Evolutionary conservation across 495 filamentous ascomycete species (phyloP).

Genomic region (Penicillium egyptiacum): DNA sequence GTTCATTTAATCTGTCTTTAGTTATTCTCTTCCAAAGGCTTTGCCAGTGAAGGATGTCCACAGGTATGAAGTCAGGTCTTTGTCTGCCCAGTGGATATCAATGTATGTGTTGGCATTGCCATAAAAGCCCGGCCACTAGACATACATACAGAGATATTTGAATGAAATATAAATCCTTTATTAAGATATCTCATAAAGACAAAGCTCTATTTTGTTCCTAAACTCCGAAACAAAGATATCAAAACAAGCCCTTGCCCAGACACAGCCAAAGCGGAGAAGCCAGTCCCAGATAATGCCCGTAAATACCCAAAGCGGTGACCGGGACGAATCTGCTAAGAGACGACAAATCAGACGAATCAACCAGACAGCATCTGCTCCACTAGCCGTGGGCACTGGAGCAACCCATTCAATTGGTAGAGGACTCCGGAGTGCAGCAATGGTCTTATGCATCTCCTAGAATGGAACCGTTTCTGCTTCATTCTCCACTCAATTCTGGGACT

Average conservation of each 20-base stretch:
- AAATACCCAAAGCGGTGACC: constrained; percentile 5
- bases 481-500: constrained; percentile 7
- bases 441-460: constrained; percentile 10
- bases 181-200: neutral
- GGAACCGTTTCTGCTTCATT: constrained; percentile 1
- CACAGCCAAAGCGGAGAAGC: neutral
- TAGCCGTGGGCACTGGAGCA: neutral
- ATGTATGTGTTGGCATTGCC: neutral
- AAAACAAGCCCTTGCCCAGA: neutral
- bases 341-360: neutral
- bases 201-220: neutral
- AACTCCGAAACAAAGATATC: too few species aligned
- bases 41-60: neutral
- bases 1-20: neutral
- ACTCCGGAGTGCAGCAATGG: neutral
- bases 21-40: neutral
- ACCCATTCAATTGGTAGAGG: neutral
- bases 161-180: neutral
- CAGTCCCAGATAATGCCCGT: neutral
- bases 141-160: neutral
- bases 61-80: neutral
- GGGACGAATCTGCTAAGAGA: neutral
- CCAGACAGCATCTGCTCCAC: neutral
- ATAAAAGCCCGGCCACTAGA: neutral
- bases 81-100: neutral